Evolutionary conservation across 371 early-diverging fungal species (phyloP).

Genomic region (Batrachochytrium dendrobatidis): DNA sequence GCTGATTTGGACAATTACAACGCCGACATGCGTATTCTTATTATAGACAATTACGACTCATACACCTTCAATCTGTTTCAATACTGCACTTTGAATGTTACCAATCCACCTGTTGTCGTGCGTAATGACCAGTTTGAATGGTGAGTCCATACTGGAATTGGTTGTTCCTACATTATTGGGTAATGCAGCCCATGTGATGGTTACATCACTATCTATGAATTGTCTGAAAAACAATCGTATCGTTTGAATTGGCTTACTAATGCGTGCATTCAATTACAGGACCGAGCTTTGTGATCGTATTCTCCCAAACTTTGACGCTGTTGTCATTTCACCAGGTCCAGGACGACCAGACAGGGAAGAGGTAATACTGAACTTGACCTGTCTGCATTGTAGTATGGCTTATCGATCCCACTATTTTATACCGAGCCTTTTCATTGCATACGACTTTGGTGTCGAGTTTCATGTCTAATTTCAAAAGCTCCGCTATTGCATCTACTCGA

Average conservation of each 20-base stretch:
- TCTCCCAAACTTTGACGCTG: conserved; percentile 76
- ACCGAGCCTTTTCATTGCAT: background rate
- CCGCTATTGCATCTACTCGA: too few relatives aligned
- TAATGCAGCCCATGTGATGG: background rate
- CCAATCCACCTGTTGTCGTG: conserved; percentile 54
- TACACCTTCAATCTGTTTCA: conserved; percentile 91
- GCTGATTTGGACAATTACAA: too few relatives aligned
- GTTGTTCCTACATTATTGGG: conserved; percentile 6
- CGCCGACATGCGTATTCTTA: conserved; percentile 41
- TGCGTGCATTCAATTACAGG: conserved; percentile 32
- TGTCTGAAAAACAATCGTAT: background rate
- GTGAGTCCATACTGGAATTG: too few relatives aligned
- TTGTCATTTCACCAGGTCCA: conserved; percentile 92
- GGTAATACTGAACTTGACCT: conserved; percentile 21
- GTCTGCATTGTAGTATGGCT: background rate
- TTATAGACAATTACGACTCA: conserved; percentile 95
- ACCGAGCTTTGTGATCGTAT: conserved; percentile 44
- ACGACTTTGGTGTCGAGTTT: background rate
- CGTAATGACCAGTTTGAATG: conserved; percentile 85
- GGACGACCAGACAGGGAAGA: conserved; percentile 52
- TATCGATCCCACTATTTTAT: background rate
- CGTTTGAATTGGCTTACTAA: background rate
- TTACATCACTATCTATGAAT: background rate
- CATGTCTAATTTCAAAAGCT: too few relatives aligned
- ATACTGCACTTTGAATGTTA: conserved; percentile 36